phyloP scores from a whole-genome alignment of 768 basidiomycete species.

The Lanmaoa pseudosensibilis region DNA sequence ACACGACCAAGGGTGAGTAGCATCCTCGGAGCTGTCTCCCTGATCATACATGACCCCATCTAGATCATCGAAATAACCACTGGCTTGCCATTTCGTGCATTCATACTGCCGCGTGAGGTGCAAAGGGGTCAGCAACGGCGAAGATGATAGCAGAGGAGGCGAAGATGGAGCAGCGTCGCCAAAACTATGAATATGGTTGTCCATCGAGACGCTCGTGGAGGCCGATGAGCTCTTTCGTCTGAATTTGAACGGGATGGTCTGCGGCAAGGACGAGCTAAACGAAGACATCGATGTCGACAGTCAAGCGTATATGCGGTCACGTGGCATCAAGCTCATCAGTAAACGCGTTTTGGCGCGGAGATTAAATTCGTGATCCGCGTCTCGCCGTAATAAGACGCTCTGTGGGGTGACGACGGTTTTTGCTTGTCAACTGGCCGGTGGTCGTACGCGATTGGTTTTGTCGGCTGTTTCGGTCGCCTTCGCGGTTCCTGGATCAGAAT shows the following conservation, averaged over 20 bases:
- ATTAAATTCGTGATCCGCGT: slow-evolving; percentile 21
- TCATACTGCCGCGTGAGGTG: slow-evolving; percentile 5
- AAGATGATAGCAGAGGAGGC: slow-evolving; percentile 24
- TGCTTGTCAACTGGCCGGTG: too few relatives aligned
- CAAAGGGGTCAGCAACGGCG: slow-evolving; percentile 18
- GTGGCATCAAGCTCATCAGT: slow-evolving; percentile 22
- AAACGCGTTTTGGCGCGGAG: slow-evolving; percentile 39
- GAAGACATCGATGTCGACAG: slow-evolving; percentile 31
- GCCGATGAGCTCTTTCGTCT: slow-evolving; percentile 27
- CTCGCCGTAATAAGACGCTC: slow-evolving; percentile 13
- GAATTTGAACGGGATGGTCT: slow-evolving; percentile 18
- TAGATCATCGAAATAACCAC: slow-evolving; percentile 1
- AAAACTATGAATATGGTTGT: background rate
- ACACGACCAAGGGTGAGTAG: slow-evolving; percentile 3
- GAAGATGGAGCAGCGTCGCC: slow-evolving; percentile 9
- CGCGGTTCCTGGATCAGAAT: background rate
- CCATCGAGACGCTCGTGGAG: slow-evolving; percentile 9
- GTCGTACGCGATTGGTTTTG: background rate
- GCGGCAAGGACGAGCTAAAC: slow-evolving; percentile 7
- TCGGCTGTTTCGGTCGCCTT: too few relatives aligned
- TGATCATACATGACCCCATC: background rate
- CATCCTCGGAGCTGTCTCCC: background rate
- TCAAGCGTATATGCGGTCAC: slow-evolving; percentile 33
- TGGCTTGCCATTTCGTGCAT: slow-evolving; percentile 3
- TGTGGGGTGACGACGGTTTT: background rate